Evolutionary conservation across 2,329 filamentous ascomycete genomes (phyloP).

Genomic region (Claviceps maximensis): DNA sequence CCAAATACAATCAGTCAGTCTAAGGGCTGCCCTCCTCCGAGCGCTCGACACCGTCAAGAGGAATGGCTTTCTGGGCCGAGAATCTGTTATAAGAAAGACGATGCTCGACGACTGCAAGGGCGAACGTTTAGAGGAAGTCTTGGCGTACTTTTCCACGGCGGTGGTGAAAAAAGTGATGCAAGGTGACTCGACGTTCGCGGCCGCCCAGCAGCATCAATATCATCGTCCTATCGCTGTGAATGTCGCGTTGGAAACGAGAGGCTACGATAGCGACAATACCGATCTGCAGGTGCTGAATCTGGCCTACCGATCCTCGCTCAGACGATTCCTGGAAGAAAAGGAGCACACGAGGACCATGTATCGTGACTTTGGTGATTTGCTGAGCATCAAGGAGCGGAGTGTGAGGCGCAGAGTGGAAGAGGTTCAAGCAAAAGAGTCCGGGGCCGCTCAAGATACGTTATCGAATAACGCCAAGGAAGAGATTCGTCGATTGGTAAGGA

Average conservation of each 20-base stretch:
- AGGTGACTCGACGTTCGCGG: conserved; percentile 22
- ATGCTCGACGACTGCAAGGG: conserved; percentile 96
- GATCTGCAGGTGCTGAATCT: conserved; percentile 54
- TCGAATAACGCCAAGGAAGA: conserved; percentile 30
- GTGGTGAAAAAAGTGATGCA: conserved; percentile 60
- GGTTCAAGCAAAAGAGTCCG: conserved; percentile 19
- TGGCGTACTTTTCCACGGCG: conserved; percentile 70
- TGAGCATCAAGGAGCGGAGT: conserved; percentile 49
- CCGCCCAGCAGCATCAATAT: conserved; percentile 11
- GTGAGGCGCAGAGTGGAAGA: conserved; percentile 41
- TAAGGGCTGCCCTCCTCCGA: conserved; percentile 72
- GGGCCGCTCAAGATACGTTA: conserved; percentile 17
- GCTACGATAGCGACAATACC: conserved; percentile 39
- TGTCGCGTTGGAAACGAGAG: conserved; percentile 45
- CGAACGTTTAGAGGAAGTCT: conserved; percentile 75
- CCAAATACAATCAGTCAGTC: conserved; percentile 78
- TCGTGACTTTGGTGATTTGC: conserved; percentile 46
- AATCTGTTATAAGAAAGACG: conserved; percentile 73
- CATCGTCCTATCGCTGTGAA: conserved; percentile 36
- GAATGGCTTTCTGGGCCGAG: conserved; percentile 66
- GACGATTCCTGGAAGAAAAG: conserved; percentile 45
- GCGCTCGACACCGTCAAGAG: conserved; percentile 79
- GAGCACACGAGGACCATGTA: conserved; percentile 45
- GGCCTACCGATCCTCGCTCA: conserved; percentile 57
- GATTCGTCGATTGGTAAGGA: conserved; percentile 47